Base-by-base conservation (phyloP, 2,329 filamentous ascomycete species). In the Ophiosphaerella narmari region DNA sequence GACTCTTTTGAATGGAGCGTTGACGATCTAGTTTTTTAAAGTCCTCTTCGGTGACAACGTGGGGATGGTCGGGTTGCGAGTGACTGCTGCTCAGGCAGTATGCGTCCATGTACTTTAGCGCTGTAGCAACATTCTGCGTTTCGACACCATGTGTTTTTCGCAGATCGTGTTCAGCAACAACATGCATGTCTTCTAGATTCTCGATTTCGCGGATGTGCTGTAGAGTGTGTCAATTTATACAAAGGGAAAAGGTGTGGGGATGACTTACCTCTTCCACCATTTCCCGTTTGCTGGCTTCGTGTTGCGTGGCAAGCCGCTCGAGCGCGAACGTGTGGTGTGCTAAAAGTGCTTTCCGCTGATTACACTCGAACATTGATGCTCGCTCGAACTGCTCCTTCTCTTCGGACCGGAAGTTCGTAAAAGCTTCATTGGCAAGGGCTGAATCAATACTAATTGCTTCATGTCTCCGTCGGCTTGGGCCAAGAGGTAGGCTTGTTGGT, bases 81-180 rank as follows among this genome's bases (percentile, higher is more conserved):
- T 56, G 53, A 33, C 58, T 62, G 13, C 61, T 68, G 11, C 75
- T 76, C 5, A 70, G 68, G 48, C 77, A 79, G 52, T 78, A 80
- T 4, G 76, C 76, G 49, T 78, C 75, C 70, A 79, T 78, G 51
- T 79, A 74, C 51, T 75, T 76, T 3, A 80, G 59, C 0, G 77
- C 77, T 2, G 75, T 78, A 0, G 72, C 74, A 9, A 71, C 72
- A 55, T 78, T 77, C 33, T 74, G 69, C 11, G 64, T 62, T 52
- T 79, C 78, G 23, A 73, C 63, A 1, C 64, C 67, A 18, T 80
- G 78, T 3, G 64, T 48, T 43, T 70, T 65, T 32, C 74, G 72
- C 21, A 79, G 60, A 38, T 75, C 73, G 33, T 75, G 70, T 55
- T 79, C 76, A 16, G 72, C 73, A 12, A 66, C 60, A 13, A 78